phyloP scores from a whole-genome alignment of 2,329 filamentous ascomycete genomes.

The Leptosphaerulina australis region DNA sequence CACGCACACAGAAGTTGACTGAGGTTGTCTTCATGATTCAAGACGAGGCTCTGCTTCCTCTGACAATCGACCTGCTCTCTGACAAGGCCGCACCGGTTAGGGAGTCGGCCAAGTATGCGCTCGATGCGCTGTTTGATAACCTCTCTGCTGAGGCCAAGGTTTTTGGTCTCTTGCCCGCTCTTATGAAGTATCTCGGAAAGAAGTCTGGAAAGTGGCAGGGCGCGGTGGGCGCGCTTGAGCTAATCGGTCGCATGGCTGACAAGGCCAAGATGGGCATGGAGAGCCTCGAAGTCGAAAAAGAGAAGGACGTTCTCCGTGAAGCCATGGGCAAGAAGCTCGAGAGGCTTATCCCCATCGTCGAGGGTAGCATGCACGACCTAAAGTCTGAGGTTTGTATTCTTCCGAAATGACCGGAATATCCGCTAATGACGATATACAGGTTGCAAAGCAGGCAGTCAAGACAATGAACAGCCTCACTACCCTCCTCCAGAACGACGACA shows the following conservation, averaged over 20 bases:
- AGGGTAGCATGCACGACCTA: constrained; percentile 94
- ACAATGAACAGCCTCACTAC: constrained; percentile 91
- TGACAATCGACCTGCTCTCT: constrained; percentile 81
- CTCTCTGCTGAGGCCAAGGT: constrained; percentile 83
- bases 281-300: constrained; percentile 80
- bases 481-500: constrained; percentile 94
- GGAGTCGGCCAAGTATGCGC: constrained; percentile 90
- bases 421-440: constrained; percentile 42
- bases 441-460: constrained; percentile 82
- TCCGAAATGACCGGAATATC: neutral
- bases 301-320: constrained; percentile 89
- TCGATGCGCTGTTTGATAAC: constrained; percentile 84
- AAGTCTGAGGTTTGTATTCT: constrained; percentile 69
- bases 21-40: constrained; percentile 84
- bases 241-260: constrained; percentile 92
- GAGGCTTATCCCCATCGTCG: constrained; percentile 85
- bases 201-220: constrained; percentile 97
- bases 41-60: constrained; percentile 72
- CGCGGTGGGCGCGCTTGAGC: constrained; percentile 80
- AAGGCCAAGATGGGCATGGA: constrained; percentile 88
- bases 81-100: constrained; percentile 90
- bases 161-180: constrained; percentile 76
- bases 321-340: constrained; percentile 89
- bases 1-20: constrained; percentile 74
- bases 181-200: constrained; percentile 78